Evolutionary conservation across 148 eudicot species (phyloP), one percentile per base, ranked within the genome.

Genomic region (Oxyria digyna): DNA sequence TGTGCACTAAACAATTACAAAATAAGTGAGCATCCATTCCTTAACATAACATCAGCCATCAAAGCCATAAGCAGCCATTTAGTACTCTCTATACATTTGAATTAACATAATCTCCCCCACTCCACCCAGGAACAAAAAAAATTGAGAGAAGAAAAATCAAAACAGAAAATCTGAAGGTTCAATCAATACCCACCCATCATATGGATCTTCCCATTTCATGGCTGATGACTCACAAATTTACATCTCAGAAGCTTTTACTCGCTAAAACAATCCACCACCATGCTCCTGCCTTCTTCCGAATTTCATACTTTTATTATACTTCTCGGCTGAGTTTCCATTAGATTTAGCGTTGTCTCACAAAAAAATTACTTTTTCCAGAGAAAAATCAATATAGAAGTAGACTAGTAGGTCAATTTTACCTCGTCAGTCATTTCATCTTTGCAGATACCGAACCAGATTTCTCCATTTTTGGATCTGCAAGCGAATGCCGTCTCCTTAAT

Each of bases 101-200:
- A 59, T 31, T 59, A n/a, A 29, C 65, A 50, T 50, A 59, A 59
- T 20, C 38, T 31, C 31, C 62, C 59, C 26, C 57, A 49, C 57
- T 26, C 26, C 62, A 52, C 31, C 62, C 62, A 13, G 29, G 13
- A 52, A 52, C n/a, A n/a, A n/a, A 49, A 52, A 52, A n/a, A 52
- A 52, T 8, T 52, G 62, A 52, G 62, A 52, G 21, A n/a, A 54
- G 31, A 54, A 54, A 54, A 54, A 23, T 46, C 50, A 24, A 24
- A 54, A 54, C 3, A 6, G 38, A 35, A 54, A 54, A 21, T 1
- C 24, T 26, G 13, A 29, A 15, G 31, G 65, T 15, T 20, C 14
- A 38, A 38, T 59, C 65, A 59, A 59, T 57, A 37, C 64, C 64
- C 65, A 59, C 65, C 65, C n/a, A n/a, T n/a, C n/a, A n/a, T n/a